These are phyloP conservation scores for Dryadomyces quercus-mongolicae DNA, from an alignment of 2,329 filamentous ascomycete species.

Conservation along the genomic window DNA sequence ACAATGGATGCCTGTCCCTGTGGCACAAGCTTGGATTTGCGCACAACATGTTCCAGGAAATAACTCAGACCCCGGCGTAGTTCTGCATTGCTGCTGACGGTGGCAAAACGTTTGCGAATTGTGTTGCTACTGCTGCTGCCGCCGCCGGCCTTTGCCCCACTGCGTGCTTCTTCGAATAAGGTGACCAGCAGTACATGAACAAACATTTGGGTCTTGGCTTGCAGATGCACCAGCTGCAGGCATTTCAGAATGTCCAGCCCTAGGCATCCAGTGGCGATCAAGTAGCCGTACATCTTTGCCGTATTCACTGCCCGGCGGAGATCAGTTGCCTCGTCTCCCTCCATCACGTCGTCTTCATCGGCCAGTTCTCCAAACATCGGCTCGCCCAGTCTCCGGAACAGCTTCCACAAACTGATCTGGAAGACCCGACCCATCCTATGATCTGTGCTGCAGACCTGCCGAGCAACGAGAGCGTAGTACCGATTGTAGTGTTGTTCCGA, in stretches of 20 bases:
- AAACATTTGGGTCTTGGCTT: constrained; percentile 64
- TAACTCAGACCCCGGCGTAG: constrained; percentile 66
- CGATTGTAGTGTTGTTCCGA: constrained; percentile 80
- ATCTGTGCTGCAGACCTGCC: constrained; percentile 57
- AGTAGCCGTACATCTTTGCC: constrained; percentile 40
- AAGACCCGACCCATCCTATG: constrained; percentile 71
- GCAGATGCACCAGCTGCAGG: constrained; percentile 68
- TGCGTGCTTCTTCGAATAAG: constrained; percentile 55
- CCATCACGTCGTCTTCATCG: constrained; percentile 37
- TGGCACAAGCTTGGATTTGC: constrained; percentile 45
- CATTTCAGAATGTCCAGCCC: constrained; percentile 45
- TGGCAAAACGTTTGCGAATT: constrained; percentile 55
- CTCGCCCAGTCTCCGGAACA: constrained; percentile 80
- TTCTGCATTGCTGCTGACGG: constrained; percentile 49
- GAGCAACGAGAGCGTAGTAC: constrained; percentile 82
- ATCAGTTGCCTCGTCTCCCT: constrained; percentile 32
- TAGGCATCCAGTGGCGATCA: constrained; percentile 34
- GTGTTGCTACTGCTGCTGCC: constrained; percentile 20
- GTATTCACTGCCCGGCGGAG: constrained; percentile 38
- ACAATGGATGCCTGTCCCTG: constrained; percentile 36
- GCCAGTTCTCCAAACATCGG: constrained; percentile 54
- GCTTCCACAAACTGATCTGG: constrained; percentile 74
- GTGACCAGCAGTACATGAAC: constrained; percentile 71
- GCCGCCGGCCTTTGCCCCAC: constrained; percentile 21
- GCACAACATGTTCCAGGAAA: constrained; percentile 65